Conservation (phyloP, 2,329 filamentous ascomycete genomes). For the Xylariaceae sp. region DNA sequence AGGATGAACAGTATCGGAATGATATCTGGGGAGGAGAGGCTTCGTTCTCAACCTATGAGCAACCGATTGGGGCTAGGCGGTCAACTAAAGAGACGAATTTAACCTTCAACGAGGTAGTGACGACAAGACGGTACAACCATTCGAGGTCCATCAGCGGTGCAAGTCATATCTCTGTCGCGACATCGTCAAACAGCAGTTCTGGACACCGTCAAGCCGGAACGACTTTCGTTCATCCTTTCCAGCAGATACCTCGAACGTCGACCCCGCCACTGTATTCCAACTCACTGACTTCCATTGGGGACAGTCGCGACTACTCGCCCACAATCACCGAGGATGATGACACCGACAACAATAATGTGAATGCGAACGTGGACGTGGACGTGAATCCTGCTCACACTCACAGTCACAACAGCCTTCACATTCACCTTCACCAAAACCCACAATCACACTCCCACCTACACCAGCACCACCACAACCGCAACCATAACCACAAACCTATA, state of each 20-base stretch:
- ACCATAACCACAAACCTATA: slow-evolving; percentile 8
- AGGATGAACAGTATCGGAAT: slow-evolving; percentile 44
- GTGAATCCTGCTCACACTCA: no score
- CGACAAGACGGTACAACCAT: slow-evolving; percentile 53
- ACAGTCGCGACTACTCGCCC: slow-evolving; percentile 55
- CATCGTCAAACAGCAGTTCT: slow-evolving; percentile 54
- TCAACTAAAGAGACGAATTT: slow-evolving; percentile 44
- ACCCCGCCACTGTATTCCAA: slow-evolving; percentile 63
- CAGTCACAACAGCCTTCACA: slow-evolving; percentile 15
- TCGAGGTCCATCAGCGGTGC: slow-evolving; percentile 61
- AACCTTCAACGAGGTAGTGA: slow-evolving; percentile 37
- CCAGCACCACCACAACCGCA: slow-evolving; percentile 22
- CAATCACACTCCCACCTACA: slow-evolving; percentile 31
- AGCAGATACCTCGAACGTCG: slow-evolving; percentile 63
- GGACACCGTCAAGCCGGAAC: slow-evolving; percentile 43
- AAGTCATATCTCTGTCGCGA: slow-evolving; percentile 59
- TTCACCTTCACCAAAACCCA: no score
- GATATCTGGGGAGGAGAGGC: slow-evolving; percentile 24
- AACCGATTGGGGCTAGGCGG: slow-evolving; percentile 19
- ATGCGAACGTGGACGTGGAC: neutral
- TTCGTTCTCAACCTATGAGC: slow-evolving; percentile 16
- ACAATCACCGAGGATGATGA: slow-evolving; percentile 59
- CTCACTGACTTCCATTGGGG: slow-evolving; percentile 54
- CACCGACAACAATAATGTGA: slow-evolving; percentile 32
- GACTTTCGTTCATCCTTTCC: slow-evolving; percentile 65